Evolutionary conservation across 2,329 filamentous ascomycete species (phyloP).

Genomic region (Cordyceps cateniannulata): DNA sequence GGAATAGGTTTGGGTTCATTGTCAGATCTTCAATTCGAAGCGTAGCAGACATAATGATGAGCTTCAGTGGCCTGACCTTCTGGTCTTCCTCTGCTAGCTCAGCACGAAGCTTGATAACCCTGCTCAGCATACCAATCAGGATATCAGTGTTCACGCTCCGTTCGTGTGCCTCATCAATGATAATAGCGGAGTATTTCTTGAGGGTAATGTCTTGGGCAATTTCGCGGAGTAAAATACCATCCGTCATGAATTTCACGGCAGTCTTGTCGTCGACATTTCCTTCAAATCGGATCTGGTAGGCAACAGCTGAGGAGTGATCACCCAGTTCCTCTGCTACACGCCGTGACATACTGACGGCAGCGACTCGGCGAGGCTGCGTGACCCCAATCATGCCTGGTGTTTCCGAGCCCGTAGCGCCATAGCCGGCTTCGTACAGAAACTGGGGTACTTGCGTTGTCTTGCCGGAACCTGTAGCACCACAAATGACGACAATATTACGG

Average conservation of each 20-base stretch:
- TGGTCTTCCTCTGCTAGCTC: constrained; percentile 68
- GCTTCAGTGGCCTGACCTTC: constrained; percentile 70
- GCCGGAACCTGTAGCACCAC: constrained; percentile 91
- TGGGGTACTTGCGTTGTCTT: constrained; percentile 98
- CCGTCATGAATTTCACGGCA: constrained; percentile 97
- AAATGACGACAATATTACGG: constrained; percentile 82
- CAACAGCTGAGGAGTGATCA: constrained; percentile 67
- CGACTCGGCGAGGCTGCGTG: constrained; percentile 90
- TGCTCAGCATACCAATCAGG: constrained; percentile 91
- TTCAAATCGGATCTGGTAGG: constrained; percentile 94
- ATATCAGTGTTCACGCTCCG: constrained; percentile 97
- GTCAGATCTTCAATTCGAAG: constrained; percentile 86
- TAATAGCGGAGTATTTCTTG: constrained; percentile 83
- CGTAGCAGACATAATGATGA: constrained; percentile 98
- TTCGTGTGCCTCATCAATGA: constrained; percentile 97
- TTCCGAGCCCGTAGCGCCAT: constrained; percentile 68
- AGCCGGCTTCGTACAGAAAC: constrained; percentile 91
- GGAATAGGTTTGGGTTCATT: constrained; percentile 74
- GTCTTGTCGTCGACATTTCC: constrained; percentile 74
- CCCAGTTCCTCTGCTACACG: constrained; percentile 84
- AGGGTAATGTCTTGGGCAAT: constrained; percentile 84
- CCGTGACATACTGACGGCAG: constrained; percentile 93
- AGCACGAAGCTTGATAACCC: constrained; percentile 78
- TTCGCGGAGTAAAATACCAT: constrained; percentile 89
- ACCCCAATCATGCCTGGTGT: constrained; percentile 91